Conservation (phyloP, 2,329 filamentous ascomycete genomes). For the Colletotrichum sp. region DNA sequence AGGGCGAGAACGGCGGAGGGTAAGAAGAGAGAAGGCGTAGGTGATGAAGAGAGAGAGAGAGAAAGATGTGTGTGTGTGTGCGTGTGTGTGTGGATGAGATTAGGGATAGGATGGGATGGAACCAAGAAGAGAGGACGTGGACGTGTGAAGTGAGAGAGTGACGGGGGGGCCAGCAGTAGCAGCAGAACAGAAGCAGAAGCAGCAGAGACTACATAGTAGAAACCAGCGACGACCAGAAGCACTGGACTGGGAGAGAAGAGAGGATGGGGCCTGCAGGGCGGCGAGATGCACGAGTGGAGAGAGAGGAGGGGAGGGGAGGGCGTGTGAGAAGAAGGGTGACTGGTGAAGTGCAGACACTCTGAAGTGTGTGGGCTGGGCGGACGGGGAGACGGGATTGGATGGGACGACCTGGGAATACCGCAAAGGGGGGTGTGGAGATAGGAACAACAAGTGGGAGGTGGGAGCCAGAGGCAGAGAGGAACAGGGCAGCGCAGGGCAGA, state of each 20-base stretch:
- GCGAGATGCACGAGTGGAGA: conserved; percentile 15
- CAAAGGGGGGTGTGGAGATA: conserved; percentile 1
- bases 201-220: neutral
- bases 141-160: neutral
- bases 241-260: conserved; percentile 18
- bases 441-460: neutral
- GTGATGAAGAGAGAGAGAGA: neutral
- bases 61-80: neutral
- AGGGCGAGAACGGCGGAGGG: neutral
- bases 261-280: conserved; percentile 22
- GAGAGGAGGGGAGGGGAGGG: neutral
- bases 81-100: neutral
- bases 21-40: neutral
- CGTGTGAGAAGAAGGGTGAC: neutral
- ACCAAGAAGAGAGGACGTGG: neutral
- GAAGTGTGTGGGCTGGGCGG: neutral
- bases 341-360: neutral
- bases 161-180: neutral
- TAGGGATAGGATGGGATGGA: neutral
- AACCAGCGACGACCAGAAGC: neutral
- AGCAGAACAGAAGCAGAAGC: neutral
- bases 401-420: neutral
- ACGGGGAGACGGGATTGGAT: neutral
- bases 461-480: neutral
- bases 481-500: neutral